phyloP scores from a whole-genome alignment of 1,284 basidiomycete genomes.

The Mrakiaceae sp. region DNA sequence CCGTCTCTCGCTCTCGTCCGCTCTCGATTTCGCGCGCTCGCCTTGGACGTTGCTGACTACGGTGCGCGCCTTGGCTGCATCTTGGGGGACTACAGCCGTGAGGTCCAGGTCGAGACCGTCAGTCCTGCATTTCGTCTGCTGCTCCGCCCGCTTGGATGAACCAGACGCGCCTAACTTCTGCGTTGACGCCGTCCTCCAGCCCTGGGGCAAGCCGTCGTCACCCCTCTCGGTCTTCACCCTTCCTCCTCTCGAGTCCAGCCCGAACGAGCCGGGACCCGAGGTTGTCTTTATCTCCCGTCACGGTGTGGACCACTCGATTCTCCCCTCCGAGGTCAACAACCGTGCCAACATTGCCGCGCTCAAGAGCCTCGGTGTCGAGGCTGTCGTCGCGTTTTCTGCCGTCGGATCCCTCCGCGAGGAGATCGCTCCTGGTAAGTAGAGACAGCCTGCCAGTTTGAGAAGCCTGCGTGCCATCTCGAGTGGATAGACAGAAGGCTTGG shows the following conservation, averaged over 20 bases:
- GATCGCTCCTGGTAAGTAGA: constrained; percentile 53
- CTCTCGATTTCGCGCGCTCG: not conserved
- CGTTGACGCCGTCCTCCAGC: constrained; percentile 39
- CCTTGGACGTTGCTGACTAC: too few species aligned
- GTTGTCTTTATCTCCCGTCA: constrained; percentile 91
- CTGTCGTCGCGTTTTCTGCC: constrained; percentile 86
- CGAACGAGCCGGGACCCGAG: constrained; percentile 26
- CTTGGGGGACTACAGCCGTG: constrained; percentile 41
- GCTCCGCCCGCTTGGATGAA: too few species aligned
- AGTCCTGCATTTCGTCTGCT: constrained; percentile 5
- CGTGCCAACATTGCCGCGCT: constrained; percentile 93
- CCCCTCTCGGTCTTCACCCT: constrained; percentile 80
- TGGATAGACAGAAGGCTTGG: too few species aligned
- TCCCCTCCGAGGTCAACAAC: constrained; percentile 33
- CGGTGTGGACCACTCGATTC: constrained; percentile 55
- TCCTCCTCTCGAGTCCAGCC: constrained; percentile 48
- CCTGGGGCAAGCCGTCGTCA: constrained; percentile 87
- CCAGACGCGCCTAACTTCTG: too few species aligned
- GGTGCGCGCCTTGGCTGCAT: too few species aligned
- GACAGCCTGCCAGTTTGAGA: not conserved
- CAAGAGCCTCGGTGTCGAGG: constrained; percentile 80
- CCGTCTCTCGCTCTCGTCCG: not conserved
- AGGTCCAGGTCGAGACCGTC: constrained; percentile 39
- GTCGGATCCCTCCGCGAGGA: constrained; percentile 95
- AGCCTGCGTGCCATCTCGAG: too few species aligned